A percentile compares a stretch with the other conserved stretches of the same genome.
Conservation (phyloP, 768 basidiomycete species). For the Favolaschia claudopus region DNA sequence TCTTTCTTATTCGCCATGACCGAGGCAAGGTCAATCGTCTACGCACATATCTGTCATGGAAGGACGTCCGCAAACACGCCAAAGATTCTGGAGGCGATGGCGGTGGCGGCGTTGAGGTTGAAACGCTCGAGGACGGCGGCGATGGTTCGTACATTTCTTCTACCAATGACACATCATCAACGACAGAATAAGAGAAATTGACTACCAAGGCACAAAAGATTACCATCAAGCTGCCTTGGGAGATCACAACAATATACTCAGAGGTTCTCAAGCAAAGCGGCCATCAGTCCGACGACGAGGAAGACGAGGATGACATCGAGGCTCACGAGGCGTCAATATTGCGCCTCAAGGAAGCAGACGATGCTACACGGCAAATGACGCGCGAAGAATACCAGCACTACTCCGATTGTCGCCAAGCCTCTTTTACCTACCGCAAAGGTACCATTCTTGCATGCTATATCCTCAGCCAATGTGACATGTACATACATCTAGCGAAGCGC, state of each 20-base stretch:
- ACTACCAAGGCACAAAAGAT: conserved; percentile 89
- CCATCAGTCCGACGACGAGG: conserved; percentile 91
- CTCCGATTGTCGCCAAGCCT: conserved; percentile 95
- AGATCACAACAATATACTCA: conserved; percentile 89
- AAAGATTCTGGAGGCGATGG: conserved; percentile 89
- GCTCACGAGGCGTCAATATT: conserved; percentile 94
- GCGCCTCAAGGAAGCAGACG: conserved; percentile 93
- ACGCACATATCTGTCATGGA: conserved; percentile 94
- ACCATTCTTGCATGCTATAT: conserved; percentile 20
- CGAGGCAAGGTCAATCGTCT: conserved; percentile 92
- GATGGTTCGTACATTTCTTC: conserved; percentile 60
- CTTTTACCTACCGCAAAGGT: conserved; percentile 98
- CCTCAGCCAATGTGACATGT: background rate
- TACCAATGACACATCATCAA: background rate
- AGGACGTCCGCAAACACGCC: conserved; percentile 94
- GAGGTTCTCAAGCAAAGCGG: conserved; percentile 80
- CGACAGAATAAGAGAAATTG: conserved; percentile 65
- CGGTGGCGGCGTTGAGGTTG: conserved; percentile 82
- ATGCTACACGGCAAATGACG: conserved; percentile 94
- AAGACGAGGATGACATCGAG: conserved; percentile 95
- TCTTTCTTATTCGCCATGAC: conserved; percentile 95
- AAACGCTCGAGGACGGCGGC: conserved; percentile 82
- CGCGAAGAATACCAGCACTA: conserved; percentile 97
- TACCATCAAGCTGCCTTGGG: conserved; percentile 96
- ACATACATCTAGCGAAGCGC: conserved; percentile 87